These are phyloP conservation scores for Botryotinia convoluta DNA, from an alignment of 2,329 filamentous ascomycete genomes.

Conservation along the genomic window DNA sequence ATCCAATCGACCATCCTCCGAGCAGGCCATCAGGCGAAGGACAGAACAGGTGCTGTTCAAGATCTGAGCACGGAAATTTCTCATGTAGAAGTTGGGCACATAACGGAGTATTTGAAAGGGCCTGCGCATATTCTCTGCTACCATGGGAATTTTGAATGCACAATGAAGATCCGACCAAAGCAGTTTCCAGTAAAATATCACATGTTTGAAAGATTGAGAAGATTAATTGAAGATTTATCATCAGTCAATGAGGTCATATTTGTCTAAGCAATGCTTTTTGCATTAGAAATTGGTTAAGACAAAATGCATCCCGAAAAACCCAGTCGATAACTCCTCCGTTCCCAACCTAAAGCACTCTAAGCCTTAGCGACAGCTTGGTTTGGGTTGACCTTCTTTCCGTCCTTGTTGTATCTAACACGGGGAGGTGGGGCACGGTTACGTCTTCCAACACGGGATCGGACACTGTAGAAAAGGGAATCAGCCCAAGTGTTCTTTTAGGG, in stretches of 20 bases:
- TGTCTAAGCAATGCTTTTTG: constrained; percentile 20
- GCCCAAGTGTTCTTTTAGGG: constrained; percentile 45
- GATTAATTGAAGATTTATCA: neutral
- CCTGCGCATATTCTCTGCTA: neutral
- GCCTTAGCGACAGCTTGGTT: constrained; percentile 40
- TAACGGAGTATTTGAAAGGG: neutral
- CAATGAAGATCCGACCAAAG: neutral
- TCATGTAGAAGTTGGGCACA: neutral
- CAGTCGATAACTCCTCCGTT: constrained; percentile 18
- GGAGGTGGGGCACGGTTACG: constrained; percentile 98
- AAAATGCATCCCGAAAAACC: constrained; percentile 19
- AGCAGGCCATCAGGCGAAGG: neutral
- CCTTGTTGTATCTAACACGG: constrained; percentile 99
- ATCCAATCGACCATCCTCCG: neutral
- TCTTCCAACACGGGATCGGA: constrained; percentile 93
- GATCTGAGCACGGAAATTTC: neutral
- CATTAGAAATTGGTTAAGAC: constrained; percentile 20
- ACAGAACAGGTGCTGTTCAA: neutral
- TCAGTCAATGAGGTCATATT: constrained; percentile 21
- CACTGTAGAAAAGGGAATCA: constrained; percentile 56
- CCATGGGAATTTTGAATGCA: neutral
- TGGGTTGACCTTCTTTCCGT: constrained; percentile 95
- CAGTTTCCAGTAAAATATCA: neutral
- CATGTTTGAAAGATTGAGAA: neutral
- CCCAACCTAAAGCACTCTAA: constrained; percentile 24